Conservation (phyloP, 768 basidiomycete species). For the Podaxis carcinomalis region DNA sequence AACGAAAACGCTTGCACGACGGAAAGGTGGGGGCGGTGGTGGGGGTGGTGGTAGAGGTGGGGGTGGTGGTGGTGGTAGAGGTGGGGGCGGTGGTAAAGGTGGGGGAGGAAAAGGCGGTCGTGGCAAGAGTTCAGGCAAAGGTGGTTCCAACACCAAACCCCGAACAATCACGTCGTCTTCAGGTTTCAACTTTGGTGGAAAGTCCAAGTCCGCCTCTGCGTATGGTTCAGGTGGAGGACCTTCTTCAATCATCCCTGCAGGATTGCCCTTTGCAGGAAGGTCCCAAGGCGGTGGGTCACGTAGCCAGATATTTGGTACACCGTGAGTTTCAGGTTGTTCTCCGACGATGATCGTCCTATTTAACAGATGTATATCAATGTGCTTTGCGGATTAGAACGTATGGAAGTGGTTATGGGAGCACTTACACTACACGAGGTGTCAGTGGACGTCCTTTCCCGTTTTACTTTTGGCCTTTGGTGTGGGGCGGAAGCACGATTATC, state of each 20-base stretch:
- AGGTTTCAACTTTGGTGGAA: background rate
- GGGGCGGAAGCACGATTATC: constrained; percentile 27
- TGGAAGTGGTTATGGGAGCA: constrained; percentile 54
- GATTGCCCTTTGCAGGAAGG: constrained; percentile 40
- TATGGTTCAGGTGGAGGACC: constrained; percentile 19
- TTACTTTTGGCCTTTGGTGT: constrained; percentile 57
- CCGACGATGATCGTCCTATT: background rate
- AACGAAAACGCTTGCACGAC: background rate
- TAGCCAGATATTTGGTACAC: constrained; percentile 34
- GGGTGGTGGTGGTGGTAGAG: background rate
- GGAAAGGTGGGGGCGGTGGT: constrained; percentile 12
- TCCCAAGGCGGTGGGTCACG: constrained; percentile 46
- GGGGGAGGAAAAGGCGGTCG: background rate
- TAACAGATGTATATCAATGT: constrained; percentile 2
- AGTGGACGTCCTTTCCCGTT: constrained; percentile 50
- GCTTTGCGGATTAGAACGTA: constrained; percentile 32
- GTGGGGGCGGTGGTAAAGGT: constrained; percentile 9
- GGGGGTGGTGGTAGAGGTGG: constrained; percentile 3
- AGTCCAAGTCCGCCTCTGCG: background rate
- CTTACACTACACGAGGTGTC: constrained; percentile 33
- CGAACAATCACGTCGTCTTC: background rate
- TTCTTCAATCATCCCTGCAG: constrained; percentile 30
- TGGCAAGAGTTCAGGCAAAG: background rate
- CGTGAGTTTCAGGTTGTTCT: constrained; percentile 23
- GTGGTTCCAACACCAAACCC: background rate